Conservation (phyloP, 2,329 filamentous ascomycete species). For the Emmonsiellopsis sp. region DNA sequence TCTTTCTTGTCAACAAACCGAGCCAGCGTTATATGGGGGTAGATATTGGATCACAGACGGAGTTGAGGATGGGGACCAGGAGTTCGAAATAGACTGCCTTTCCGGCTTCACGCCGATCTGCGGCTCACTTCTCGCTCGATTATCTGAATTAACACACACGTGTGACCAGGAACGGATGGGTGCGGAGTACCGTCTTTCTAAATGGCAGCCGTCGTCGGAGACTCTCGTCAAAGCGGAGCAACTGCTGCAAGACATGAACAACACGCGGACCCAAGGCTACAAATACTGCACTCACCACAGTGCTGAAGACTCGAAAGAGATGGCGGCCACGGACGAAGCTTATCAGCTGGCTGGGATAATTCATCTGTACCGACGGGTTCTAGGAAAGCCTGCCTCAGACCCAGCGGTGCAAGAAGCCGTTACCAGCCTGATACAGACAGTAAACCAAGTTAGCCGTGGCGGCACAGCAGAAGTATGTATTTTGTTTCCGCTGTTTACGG, state of each 20-base stretch:
- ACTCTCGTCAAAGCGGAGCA: conserved; percentile 48
- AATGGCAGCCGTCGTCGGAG: conserved; percentile 38
- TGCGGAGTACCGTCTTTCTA: background rate
- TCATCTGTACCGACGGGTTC: conserved; percentile 63
- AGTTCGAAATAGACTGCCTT: conserved; percentile 67
- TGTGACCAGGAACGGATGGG: conserved; percentile 44
- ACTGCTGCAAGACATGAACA: conserved; percentile 52
- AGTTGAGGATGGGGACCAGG: conserved; percentile 47
- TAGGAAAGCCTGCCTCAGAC: conserved; percentile 51
- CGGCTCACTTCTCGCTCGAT: conserved; percentile 59
- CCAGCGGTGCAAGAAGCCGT: conserved; percentile 55
- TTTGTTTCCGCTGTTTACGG: conserved; percentile 74
- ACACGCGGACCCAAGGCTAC: conserved; percentile 38
- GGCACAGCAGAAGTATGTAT: conserved; percentile 65
- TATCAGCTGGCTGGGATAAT: conserved; percentile 73
- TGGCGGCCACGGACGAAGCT: conserved; percentile 62
- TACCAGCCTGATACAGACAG: conserved; percentile 50
- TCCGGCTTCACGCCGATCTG: conserved; percentile 68
- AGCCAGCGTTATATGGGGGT: conserved; percentile 41
- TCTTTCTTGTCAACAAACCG: conserved; percentile 50
- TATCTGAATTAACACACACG: conserved; percentile 60
- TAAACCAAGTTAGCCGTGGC: conserved; percentile 54
- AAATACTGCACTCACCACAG: conserved; percentile 31
- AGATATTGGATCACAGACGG: conserved; percentile 45
- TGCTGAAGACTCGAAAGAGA: conserved; percentile 34